phyloP scores from a whole-genome alignment of 306 rosid genomes.

The Rubus parviflorus region DNA sequence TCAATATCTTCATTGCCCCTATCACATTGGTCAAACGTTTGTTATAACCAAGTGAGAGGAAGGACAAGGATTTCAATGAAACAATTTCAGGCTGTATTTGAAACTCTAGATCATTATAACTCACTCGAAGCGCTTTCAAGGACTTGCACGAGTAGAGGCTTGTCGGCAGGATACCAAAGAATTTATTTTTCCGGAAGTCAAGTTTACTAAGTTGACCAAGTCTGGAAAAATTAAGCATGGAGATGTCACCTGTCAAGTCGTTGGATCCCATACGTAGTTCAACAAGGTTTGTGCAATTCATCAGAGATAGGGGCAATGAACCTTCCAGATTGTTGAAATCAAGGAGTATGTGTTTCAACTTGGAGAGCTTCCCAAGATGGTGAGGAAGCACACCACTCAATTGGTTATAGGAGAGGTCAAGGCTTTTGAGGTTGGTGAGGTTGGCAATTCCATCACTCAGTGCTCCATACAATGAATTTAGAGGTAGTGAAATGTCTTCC shows the following conservation, averaged over 20 bases:
- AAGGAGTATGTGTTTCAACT: background rate
- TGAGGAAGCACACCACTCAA: constrained; percentile 12
- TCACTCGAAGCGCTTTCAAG: background rate
- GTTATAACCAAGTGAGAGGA: background rate
- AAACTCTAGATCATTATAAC: background rate
- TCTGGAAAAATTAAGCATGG: background rate
- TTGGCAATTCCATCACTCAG: background rate
- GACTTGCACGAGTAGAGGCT: constrained; percentile 7
- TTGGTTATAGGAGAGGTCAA: background rate
- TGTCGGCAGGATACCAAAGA: constrained; percentile 2
- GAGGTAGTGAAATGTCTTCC: background rate
- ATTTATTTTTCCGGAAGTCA: background rate
- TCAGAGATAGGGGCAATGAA: background rate
- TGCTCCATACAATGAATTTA: background rate
- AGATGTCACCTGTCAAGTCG: background rate
- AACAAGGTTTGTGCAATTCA: constrained; percentile 3
- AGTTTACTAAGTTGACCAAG: background rate
- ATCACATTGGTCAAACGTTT: background rate
- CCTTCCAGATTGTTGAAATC: background rate
- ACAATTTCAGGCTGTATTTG: background rate
- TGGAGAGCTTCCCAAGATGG: constrained; percentile 10
- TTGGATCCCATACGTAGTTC: background rate
- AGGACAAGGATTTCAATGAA: background rate
- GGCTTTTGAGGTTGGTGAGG: background rate
- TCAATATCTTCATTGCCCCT: background rate